Conservation (phyloP, 176 grass and related monocot genomes). For the Chloris gayana region DNA sequence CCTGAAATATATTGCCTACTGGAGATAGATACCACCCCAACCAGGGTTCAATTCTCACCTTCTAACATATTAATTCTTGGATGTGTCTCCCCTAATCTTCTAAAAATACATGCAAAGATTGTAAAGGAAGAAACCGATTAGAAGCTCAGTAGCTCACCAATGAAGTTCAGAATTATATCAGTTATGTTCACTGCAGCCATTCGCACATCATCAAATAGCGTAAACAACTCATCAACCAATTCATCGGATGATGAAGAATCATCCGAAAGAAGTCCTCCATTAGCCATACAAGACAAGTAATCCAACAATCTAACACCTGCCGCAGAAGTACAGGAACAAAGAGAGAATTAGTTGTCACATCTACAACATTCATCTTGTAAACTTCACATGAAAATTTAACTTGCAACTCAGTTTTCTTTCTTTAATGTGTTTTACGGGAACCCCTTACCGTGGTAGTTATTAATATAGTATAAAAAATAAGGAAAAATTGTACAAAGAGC, state of each 20-base stretch:
- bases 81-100: background rate
- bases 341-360: slow-evolving; percentile 18
- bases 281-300: slow-evolving; percentile 57
- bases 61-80: background rate
- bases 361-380: slow-evolving; percentile 31
- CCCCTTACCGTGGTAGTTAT: background rate
- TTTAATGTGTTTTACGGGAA: background rate
- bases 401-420: background rate
- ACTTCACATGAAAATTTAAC: slow-evolving; percentile 27
- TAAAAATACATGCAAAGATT: background rate
- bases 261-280: slow-evolving; percentile 42
- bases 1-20: background rate
- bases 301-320: slow-evolving; percentile 61
- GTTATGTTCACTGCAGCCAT: slow-evolving; percentile 61
- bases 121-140: slow-evolving; percentile 11
- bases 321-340: slow-evolving; percentile 32
- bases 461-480: background rate
- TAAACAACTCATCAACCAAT: slow-evolving; percentile 79
- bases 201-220: slow-evolving; percentile 86
- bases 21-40: background rate
- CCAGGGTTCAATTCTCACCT: background rate
- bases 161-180: slow-evolving; percentile 67
- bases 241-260: slow-evolving; percentile 39
- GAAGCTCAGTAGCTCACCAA: slow-evolving; percentile 60
- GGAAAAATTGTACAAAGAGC: background rate